phyloP scores from a whole-genome alignment of 176 grass and related monocot species.

The Aegilops sharonensis region DNA sequence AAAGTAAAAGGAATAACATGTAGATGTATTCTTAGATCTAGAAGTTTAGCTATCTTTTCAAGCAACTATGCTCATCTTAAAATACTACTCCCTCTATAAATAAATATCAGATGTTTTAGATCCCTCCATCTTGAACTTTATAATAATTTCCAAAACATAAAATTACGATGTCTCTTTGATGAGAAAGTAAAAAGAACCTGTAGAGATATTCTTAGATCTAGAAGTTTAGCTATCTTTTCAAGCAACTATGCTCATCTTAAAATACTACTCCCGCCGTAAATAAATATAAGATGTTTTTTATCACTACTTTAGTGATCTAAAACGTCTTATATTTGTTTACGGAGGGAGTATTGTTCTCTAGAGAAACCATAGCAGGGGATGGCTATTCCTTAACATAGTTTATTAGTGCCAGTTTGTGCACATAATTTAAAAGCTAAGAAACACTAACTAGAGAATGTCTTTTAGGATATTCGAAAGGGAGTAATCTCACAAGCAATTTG shows the following conservation, averaged over 20 bases:
- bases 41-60: neutral
- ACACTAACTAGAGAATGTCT: slow-evolving; percentile 25
- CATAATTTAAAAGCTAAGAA: slow-evolving; percentile 31
- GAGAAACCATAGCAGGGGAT: neutral
- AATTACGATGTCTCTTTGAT: too few relatives aligned
- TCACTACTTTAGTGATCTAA: too few relatives aligned
- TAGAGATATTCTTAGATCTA: neutral
- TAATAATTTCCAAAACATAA: too few relatives aligned
- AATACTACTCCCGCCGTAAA: neutral
- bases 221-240: neutral
- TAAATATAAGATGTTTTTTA: too few relatives aligned
- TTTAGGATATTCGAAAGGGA: slow-evolving; percentile 27
- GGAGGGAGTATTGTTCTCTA: neutral
- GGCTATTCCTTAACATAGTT: slow-evolving; percentile 17
- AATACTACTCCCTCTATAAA: neutral
- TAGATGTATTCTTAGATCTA: neutral
- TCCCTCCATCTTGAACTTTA: too few relatives aligned
- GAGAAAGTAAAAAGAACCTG: neutral
- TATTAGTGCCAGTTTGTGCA: slow-evolving; percentile 26
- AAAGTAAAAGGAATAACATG: neutral
- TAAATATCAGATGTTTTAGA: too few relatives aligned
- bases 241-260: slow-evolving; percentile 1
- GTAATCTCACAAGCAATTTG: slow-evolving; percentile 25
- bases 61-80: slow-evolving; percentile 1
- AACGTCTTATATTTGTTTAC: too few relatives aligned